A percentile compares a stretch with the other conserved stretches of the same genome.
These are phyloP conservation scores for Podospora tetraspora DNA, from an alignment of 495 filamentous ascomycete species.

Conservation along the genomic window DNA sequence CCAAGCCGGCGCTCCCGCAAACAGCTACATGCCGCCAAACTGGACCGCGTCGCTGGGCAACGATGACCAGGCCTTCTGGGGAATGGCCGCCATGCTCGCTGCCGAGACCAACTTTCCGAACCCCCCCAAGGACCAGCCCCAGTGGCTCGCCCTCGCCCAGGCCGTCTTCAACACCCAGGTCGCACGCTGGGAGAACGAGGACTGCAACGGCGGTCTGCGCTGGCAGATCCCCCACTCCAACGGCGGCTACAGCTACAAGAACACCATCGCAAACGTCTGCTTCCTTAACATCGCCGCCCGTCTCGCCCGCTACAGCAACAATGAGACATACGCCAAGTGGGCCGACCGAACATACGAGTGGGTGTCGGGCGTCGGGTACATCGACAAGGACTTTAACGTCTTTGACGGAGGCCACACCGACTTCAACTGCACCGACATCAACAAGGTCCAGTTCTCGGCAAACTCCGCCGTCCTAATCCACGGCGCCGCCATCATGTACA, in stretches of 20 bases:
- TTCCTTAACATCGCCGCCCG: conserved; percentile 69
- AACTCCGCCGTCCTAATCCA: conserved; percentile 64
- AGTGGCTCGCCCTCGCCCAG: conserved; percentile 77
- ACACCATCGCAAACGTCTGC: conserved; percentile 61
- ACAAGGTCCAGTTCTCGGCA: conserved; percentile 60
- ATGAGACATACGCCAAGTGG: conserved; percentile 65
- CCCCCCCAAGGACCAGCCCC: conserved; percentile 52
- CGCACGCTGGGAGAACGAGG: conserved; percentile 54
- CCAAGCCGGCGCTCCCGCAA: conserved; percentile 50
- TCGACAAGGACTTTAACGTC: conserved; percentile 46
- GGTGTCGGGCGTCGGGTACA: conserved; percentile 48
- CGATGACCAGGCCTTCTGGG: conserved; percentile 68
- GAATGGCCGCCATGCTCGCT: conserved; percentile 61
- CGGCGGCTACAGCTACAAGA: conserved; percentile 73
- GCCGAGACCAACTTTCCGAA: conserved; percentile 59
- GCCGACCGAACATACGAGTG: conserved; percentile 66
- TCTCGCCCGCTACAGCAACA: conserved; percentile 64
- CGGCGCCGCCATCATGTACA: conserved; percentile 66
- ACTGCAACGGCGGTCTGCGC: conserved; percentile 69
- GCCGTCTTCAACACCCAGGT: conserved; percentile 74
- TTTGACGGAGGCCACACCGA: conserved; percentile 53
- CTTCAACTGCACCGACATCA: conserved; percentile 46
- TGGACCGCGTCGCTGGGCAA: conserved; percentile 59
- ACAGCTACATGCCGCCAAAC: conserved; percentile 59
- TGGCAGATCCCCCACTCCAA: conserved; percentile 81